Percentiles rank a stretch among this genome's conserved stretches.
Evolutionary conservation across 192 early-diverging fungal species (phyloP).

Genomic region (Hyaloraphidium curvatum): DNA sequence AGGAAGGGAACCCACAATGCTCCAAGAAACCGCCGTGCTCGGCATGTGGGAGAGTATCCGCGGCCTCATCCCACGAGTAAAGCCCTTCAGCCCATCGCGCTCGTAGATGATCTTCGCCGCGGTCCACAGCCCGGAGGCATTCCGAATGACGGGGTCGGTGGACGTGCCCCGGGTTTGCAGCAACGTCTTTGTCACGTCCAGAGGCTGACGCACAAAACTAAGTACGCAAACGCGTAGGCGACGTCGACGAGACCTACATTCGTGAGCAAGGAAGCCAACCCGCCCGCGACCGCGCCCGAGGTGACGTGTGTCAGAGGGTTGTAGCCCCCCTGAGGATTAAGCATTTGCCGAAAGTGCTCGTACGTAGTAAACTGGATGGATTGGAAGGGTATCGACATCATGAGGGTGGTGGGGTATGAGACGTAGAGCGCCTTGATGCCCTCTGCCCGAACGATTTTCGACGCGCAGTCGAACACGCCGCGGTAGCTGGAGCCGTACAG

Average conservation of each 20-base stretch:
- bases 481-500: slow-evolving; percentile 49
- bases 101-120: slow-evolving; percentile 59
- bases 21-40: slow-evolving; percentile 87
- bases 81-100: slow-evolving; percentile 53
- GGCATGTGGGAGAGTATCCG: slow-evolving; percentile 81
- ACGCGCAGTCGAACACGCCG: slow-evolving; percentile 49
- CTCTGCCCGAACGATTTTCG: slow-evolving; percentile 45
- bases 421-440: slow-evolving; percentile 77
- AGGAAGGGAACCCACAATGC: too few relatives aligned
- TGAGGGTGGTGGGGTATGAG: slow-evolving; percentile 80
- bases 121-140: slow-evolving; percentile 45
- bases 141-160: slow-evolving; percentile 42
- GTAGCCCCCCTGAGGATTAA: slow-evolving; percentile 66
- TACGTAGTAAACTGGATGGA: slow-evolving; percentile 82
- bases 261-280: slow-evolving; percentile 64
- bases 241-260: slow-evolving; percentile 19
- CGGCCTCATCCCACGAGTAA: slow-evolving; percentile 57
- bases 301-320: slow-evolving; percentile 70
- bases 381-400: slow-evolving; percentile 92
- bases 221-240: neutral
- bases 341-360: slow-evolving; percentile 60
- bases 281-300: slow-evolving; percentile 77
- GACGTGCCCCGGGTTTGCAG: slow-evolving; percentile 78
- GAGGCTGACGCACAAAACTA: slow-evolving; percentile 19
- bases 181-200: slow-evolving; percentile 94